These are phyloP conservation scores for Cochliopodium minus DNA, from an alignment of 208 protist genomes.

Conservation along the genomic window DNA sequence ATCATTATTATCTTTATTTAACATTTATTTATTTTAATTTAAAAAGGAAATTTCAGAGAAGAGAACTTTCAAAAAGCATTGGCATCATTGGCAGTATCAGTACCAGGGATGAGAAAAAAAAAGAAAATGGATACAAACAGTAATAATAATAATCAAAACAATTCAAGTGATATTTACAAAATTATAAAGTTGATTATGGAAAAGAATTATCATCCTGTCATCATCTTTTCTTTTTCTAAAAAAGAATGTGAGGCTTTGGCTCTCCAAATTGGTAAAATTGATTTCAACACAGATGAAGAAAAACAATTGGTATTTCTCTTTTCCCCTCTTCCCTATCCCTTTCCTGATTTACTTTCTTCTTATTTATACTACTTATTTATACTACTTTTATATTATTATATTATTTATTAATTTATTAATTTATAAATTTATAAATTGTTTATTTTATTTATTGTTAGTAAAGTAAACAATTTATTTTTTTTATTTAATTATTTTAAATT, in stretches of 20 bases:
- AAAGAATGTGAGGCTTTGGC: slow-evolving; percentile 87
- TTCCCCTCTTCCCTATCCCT: slow-evolving; percentile 13
- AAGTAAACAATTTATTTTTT: too few relatives aligned
- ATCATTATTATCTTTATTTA: too few relatives aligned
- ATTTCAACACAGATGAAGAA: slow-evolving; percentile 79
- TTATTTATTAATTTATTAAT: too few relatives aligned
- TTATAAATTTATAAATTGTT: too few relatives aligned
- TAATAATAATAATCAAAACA: slow-evolving; percentile 7
- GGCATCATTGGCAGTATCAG: slow-evolving; percentile 37
- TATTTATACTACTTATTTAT: slow-evolving; percentile 7
- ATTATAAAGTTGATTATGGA: slow-evolving; percentile 92
- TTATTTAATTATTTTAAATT: too few relatives aligned
- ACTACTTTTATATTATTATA: slow-evolving; percentile 5
- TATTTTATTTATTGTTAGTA: too few relatives aligned
- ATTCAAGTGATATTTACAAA: slow-evolving; percentile 27
- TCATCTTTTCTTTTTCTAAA: slow-evolving; percentile 96
- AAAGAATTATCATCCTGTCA: slow-evolving; percentile 83
- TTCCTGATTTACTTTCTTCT: slow-evolving; percentile 16
- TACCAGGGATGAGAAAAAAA: slow-evolving; percentile 11
- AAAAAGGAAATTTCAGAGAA: slow-evolving; percentile 70
- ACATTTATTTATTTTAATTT: slow-evolving; percentile 3
- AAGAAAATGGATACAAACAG: slow-evolving; percentile 9
- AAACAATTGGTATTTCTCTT: slow-evolving; percentile 1
- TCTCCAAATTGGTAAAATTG: slow-evolving; percentile 67
- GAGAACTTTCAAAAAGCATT: slow-evolving; percentile 87